A percentile compares a stretch with the other conserved stretches of the same genome.
Evolutionary conservation across 2,329 filamentous ascomycete genomes (phyloP).

Genomic region (Cercospora janseana): DNA sequence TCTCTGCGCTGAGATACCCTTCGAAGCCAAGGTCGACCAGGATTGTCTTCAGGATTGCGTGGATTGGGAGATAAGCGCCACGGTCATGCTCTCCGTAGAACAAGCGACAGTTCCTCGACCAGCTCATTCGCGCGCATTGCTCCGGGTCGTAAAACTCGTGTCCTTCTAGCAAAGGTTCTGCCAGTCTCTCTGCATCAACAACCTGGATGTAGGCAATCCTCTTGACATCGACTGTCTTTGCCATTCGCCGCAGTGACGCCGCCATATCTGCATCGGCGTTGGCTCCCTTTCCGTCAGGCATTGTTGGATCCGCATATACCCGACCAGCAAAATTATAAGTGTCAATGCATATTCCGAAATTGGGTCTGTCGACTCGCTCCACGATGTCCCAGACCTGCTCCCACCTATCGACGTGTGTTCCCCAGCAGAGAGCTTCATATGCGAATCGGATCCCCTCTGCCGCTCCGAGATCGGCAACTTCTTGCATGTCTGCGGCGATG

Average conservation of each 20-base stretch:
- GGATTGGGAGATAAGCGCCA: constrained; percentile 67
- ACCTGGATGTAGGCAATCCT: constrained; percentile 77
- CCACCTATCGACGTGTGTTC: constrained; percentile 69
- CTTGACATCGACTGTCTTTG: constrained; percentile 55
- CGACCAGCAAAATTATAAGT: constrained; percentile 74
- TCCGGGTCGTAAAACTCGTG: constrained; percentile 59
- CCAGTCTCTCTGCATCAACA: constrained; percentile 67
- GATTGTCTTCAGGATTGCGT: constrained; percentile 60
- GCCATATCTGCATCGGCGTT: constrained; percentile 57
- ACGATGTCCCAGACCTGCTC: constrained; percentile 70
- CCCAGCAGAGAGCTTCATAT: constrained; percentile 73
- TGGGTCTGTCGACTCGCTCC: constrained; percentile 60
- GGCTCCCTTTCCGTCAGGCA: constrained; percentile 50
- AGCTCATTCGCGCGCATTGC: constrained; percentile 69
- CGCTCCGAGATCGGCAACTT: constrained; percentile 66
- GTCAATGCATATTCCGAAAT: constrained; percentile 75
- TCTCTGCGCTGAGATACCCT: constrained; percentile 70
- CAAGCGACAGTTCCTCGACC: constrained; percentile 71
- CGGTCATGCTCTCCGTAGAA: constrained; percentile 63
- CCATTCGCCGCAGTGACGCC: constrained; percentile 56
- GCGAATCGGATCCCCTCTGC: constrained; percentile 62
- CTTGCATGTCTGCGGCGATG: constrained; percentile 61
- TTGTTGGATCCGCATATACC: constrained; percentile 67
- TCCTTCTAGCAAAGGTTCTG: constrained; percentile 54
- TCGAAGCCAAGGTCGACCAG: constrained; percentile 63